These are phyloP conservation scores for Brassica juncea DNA, from an alignment of 345 rosid genomes.

Conservation along the genomic window DNA sequence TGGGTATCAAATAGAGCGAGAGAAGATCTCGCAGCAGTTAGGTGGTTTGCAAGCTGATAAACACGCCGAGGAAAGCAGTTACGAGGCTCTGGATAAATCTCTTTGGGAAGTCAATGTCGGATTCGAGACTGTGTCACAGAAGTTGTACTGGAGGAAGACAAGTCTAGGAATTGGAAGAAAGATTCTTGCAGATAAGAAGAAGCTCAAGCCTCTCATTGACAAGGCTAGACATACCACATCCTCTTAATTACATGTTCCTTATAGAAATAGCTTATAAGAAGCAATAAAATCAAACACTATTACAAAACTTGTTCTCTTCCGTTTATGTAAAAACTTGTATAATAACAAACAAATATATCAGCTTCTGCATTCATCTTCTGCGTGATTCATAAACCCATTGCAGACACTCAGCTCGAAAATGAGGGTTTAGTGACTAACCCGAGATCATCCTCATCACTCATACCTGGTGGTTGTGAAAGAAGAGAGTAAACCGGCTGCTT, in stretches of 20 bases:
- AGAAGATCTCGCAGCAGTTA: too few species aligned
- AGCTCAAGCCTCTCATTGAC: slow-evolving; percentile 40
- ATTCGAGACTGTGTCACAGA: too few species aligned
- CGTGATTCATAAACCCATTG: background rate
- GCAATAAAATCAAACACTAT: slow-evolving; percentile 30
- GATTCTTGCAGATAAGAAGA: slow-evolving; percentile 39
- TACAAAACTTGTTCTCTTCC: slow-evolving; percentile 35
- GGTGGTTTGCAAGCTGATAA: too few species aligned
- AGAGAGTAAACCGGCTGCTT: slow-evolving; percentile 97
- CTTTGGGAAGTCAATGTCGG: too few species aligned
- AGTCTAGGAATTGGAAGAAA: background rate
- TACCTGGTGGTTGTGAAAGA: slow-evolving; percentile 78
- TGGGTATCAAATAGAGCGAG: too few species aligned
- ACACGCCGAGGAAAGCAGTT: too few species aligned
- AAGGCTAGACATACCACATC: background rate
- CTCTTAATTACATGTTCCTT: slow-evolving; percentile 40
- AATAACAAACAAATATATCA: slow-evolving; percentile 13
- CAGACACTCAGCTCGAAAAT: background rate
- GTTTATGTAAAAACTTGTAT: slow-evolving; percentile 27
- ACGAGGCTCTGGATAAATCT: too few species aligned
- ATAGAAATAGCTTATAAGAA: slow-evolving; percentile 25
- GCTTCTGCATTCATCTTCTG: slow-evolving; percentile 20
- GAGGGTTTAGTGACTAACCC: slow-evolving; percentile 11
- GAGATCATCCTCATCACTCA: slow-evolving; percentile 47
- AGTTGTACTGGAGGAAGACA: too few species aligned